Evolutionary conservation across 176 grass and related monocot genomes (phyloP), one percentile per base, ranked within the genome.

Genomic region (Phragmites australis): DNA sequence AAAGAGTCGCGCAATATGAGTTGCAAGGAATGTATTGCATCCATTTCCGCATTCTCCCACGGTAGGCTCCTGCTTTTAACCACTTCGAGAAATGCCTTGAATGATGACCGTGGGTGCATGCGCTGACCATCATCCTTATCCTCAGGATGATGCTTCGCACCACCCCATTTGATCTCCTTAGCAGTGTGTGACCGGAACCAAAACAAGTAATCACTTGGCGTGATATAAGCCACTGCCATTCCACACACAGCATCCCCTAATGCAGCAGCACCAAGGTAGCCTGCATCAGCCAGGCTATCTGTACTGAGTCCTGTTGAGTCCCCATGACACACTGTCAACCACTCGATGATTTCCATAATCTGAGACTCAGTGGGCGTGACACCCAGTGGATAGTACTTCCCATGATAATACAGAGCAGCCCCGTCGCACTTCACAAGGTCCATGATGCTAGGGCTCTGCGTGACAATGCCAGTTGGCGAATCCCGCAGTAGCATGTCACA

Each of bases 401-500:
- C 92, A 40, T 88, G 84, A 77, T 95, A 91, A 85, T 79, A 91
- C 14, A 99, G 81, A 11, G 96, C 96, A 41, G 96, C 90, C 22
- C 96, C 96, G 48, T 99, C 96, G 27, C 96, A 99, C 90, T 95
- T 99, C 57, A 99, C 96, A 42, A 99, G 87, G 82, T 99, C 96
- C 92, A 95, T 99, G 42, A 93, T 99, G 83, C 96, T 99, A 25
- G 96, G 96, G 49, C 90, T 99, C 87, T 99, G 96, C 1, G 88
- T 99, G 83, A 95, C 90, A 27, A 99, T 99, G 25, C 96, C 96
- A 42, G 88, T 88, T n/a, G 92, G 92, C 0, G 96, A 93, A 79
- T 99, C 96, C 63, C 96, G 81, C 49, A 99, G 85, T 53, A 99
- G 84, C 96, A 95, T 99, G 83, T 99, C 96, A 60, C 92, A 99